A percentile compares a stretch with the other conserved stretches of the same genome.
phyloP scores from a whole-genome alignment of 2,329 filamentous ascomycete genomes.

The Trichoderma arundinaceum region DNA sequence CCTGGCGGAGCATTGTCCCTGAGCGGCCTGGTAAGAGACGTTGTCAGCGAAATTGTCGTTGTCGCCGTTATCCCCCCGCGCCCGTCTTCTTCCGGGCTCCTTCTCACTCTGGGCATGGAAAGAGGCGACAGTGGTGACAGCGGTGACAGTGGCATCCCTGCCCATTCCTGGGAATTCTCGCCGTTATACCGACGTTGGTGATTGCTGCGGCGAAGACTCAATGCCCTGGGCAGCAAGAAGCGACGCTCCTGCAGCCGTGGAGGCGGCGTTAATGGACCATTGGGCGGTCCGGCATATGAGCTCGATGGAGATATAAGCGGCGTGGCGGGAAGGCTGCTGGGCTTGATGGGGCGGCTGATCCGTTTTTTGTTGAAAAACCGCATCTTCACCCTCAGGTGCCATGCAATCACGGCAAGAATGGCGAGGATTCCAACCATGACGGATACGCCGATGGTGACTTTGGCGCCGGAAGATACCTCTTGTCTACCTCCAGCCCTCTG shows the following conservation, averaged over 20 bases:
- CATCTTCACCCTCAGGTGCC: constrained; percentile 44
- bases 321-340: constrained; percentile 42
- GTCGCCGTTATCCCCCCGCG: neutral
- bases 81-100: neutral
- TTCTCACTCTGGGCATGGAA: neutral
- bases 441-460: constrained; percentile 53
- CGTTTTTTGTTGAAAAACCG: constrained; percentile 14
- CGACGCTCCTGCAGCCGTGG: constrained; percentile 55
- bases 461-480: constrained; percentile 48
- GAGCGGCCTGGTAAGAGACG: neutral
- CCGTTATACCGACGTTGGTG: neutral
- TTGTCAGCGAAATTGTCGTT: constrained; percentile 3
- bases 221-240: constrained; percentile 44
- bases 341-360: constrained; percentile 32
- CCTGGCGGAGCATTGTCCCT: constrained; percentile 1
- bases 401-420: constrained; percentile 46
- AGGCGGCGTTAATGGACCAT: constrained; percentile 50
- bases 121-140: constrained; percentile 6
- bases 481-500: constrained; percentile 6
- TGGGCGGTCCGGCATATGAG: constrained; percentile 37
- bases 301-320: constrained; percentile 50
- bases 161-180: neutral
- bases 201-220: constrained; percentile 20
- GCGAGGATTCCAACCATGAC: constrained; percentile 48
- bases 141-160: constrained; percentile 10